Base-by-base conservation (phyloP, 352 stramenopile genomes). In the Globisporangium camurandrum region DNA sequence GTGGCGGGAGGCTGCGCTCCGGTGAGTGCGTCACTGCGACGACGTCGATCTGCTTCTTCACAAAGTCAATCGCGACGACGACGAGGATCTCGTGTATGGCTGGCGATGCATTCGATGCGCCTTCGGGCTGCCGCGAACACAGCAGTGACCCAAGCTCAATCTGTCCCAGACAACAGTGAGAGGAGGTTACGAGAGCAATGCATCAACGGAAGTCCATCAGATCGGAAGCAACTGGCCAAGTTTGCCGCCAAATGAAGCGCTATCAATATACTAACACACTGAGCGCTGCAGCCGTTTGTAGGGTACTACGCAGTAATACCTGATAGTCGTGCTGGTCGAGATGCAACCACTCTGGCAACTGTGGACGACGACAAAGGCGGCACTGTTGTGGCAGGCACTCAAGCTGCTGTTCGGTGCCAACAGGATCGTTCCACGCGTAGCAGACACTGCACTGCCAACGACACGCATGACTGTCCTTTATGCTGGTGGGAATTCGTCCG, bases 301-400 rank as follows among this genome's bases (percentile, higher is more conserved):
- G n/a, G n/a, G n/a, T n/a, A n/a, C n/a, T n/a, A n/a, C n/a, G n/a
- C n/a, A n/a, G n/a, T n/a, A n/a, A 12, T 16, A 78, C 65, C 57
- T 73, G 60, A 39, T 51, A 39, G 2, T 39, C 46, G 2, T 45
- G 28, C 4, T 63, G 46, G 20, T 59, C 53, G 11, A 78, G 16
- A 4, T 22, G 26, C 28, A 79, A 46, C 68, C 66, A 79, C 20
- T 27, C n/a, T 19, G 63, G 60, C 11, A 20, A 51, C 33, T 53
- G 56, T 17, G 43, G 26, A 1, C 66, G 60, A 5, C 50, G 24
- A 34, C 68, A 79, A 1, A 50, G n/a, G 27, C 26, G 17, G 41
- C 56, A 67, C 10, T 22, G 36, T 14, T 8, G 36, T 0, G 12
- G 9, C 24, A 16, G 22, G 12, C 10, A 23, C 41, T 16, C 36